Evolutionary conservation across 768 basidiomycete genomes (phyloP).

Genomic region (Calvatia gigantea): DNA sequence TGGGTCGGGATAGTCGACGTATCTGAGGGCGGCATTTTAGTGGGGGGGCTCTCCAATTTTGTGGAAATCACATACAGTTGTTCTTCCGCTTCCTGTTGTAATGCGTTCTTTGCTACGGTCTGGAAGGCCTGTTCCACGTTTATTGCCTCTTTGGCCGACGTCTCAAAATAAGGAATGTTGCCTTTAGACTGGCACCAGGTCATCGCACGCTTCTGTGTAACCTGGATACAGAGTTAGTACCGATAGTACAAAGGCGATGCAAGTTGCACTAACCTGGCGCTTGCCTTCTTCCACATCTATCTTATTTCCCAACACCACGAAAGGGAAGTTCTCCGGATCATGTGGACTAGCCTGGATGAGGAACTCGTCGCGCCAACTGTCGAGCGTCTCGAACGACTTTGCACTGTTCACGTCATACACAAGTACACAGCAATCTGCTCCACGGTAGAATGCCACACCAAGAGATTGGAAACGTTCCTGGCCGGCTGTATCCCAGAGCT

Average conservation of each 20-base stretch:
- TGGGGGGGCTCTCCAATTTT: conserved; percentile 8
- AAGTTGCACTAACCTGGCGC: conserved; percentile 68
- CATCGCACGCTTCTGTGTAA: conserved; percentile 99
- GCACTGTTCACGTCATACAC: conserved; percentile 99
- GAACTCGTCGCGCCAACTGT: conserved; percentile 99
- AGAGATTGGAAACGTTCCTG: conserved; percentile 99
- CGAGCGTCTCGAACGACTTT: conserved; percentile 97
- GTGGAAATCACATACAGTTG: conserved; percentile 63
- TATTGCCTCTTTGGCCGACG: conserved; percentile 99
- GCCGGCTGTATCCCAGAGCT: conserved; percentile 99
- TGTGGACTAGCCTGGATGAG: conserved; percentile 98
- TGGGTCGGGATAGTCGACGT: conserved; percentile 98
- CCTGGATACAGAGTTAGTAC: conserved; percentile 41
- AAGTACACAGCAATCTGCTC: conserved; percentile 97
- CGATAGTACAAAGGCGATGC: background rate
- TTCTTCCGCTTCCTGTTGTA: conserved; percentile 96
- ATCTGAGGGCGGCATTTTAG: conserved; percentile 45
- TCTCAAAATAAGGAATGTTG: conserved; percentile 99
- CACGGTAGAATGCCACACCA: conserved; percentile 98
- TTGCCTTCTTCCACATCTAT: conserved; percentile 99
- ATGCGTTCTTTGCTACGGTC: conserved; percentile 98
- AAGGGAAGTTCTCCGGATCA: conserved; percentile 99
- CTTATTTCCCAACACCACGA: conserved; percentile 99
- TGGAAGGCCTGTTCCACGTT: conserved; percentile 99
- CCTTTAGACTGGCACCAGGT: conserved; percentile 99